Conservation (phyloP, 163 green algal species). For the Smithsoniella earleae region DNA sequence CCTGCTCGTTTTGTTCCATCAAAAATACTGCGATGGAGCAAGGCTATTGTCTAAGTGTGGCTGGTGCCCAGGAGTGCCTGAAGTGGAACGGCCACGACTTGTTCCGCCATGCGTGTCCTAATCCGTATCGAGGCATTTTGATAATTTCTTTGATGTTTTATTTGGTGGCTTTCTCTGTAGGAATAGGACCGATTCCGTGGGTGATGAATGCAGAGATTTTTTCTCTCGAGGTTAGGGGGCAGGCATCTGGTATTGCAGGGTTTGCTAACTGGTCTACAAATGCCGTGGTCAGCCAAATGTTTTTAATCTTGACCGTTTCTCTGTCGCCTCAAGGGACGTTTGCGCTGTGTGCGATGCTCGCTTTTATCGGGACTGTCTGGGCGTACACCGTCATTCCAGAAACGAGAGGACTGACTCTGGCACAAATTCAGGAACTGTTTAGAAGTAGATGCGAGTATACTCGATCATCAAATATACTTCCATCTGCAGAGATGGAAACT, state of each 20-base stretch:
- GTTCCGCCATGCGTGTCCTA: constrained; percentile 46
- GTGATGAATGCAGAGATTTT: constrained; percentile 65
- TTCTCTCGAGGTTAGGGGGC: constrained; percentile 34
- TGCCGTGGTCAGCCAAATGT: constrained; percentile 51
- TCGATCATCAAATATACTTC: no score
- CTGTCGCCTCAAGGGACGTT: constrained; percentile 42
- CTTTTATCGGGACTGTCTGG: constrained; percentile 42
- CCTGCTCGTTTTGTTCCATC: constrained; percentile 3
- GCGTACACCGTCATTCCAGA: constrained; percentile 45
- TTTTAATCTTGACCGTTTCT: constrained; percentile 43
- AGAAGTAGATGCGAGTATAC: no score
- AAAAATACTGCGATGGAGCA: background rate
- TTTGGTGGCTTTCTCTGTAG: constrained; percentile 55
- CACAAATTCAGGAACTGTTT: constrained; percentile 42
- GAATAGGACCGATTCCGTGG: constrained; percentile 65
- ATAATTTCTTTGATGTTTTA: constrained; percentile 51
- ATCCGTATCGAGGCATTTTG: constrained; percentile 41
- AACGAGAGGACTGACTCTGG: constrained; percentile 48
- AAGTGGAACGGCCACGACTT: background rate
- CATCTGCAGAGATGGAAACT: no score
- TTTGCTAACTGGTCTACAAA: constrained; percentile 66
- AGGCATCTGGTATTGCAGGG: constrained; percentile 44
- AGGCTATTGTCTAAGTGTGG: background rate
- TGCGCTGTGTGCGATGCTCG: constrained; percentile 41
- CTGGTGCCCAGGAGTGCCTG: background rate